phyloP scores from a whole-genome alignment of 352 stramenopile species.

The Hyaloperonospora arabidopsidis region DNA sequence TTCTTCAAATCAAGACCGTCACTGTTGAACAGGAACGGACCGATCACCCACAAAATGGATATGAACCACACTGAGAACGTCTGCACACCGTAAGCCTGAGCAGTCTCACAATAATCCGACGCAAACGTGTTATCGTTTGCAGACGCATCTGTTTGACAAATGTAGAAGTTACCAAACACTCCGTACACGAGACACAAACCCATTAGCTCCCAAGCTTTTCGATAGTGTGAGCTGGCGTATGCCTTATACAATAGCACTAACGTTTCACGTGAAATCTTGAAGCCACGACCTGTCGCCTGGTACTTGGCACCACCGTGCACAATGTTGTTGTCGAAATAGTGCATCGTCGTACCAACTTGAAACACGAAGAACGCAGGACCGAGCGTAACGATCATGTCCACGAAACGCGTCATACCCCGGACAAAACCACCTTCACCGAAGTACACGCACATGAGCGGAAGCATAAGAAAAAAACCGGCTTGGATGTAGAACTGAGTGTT shows the following conservation, averaged over 20 bases:
- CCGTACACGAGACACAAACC: constrained; percentile 65
- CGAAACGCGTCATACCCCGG: constrained; percentile 52
- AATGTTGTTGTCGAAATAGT: constrained; percentile 81
- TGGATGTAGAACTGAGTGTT: constrained; percentile 84
- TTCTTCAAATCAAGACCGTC: constrained; percentile 69
- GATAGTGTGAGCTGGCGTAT: constrained; percentile 63
- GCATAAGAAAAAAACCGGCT: constrained; percentile 61
- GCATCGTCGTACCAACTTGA: constrained; percentile 76
- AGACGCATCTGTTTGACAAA: constrained; percentile 45
- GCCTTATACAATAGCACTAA: constrained; percentile 70
- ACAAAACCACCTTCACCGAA: constrained; percentile 64
- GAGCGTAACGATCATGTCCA: constrained; percentile 70
- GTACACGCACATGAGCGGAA: constrained; percentile 69
- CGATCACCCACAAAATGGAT: constrained; percentile 53
- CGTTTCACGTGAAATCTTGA: constrained; percentile 79
- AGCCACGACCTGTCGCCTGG: constrained; percentile 68
- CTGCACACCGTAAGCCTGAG: constrained; percentile 66
- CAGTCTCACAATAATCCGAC: constrained; percentile 49
- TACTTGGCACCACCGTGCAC: constrained; percentile 70
- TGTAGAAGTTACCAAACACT: constrained; percentile 58
- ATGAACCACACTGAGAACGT: constrained; percentile 81
- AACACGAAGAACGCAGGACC: constrained; percentile 74
- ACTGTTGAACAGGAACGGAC: constrained; percentile 77
- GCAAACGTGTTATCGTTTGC: constrained; percentile 47
- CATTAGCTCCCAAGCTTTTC: constrained; percentile 68